Evolutionary conservation across 2,329 filamentous ascomycete species (phyloP), one percentile per base, ranked within the genome.

Genomic region (Penicillium sp.): DNA sequence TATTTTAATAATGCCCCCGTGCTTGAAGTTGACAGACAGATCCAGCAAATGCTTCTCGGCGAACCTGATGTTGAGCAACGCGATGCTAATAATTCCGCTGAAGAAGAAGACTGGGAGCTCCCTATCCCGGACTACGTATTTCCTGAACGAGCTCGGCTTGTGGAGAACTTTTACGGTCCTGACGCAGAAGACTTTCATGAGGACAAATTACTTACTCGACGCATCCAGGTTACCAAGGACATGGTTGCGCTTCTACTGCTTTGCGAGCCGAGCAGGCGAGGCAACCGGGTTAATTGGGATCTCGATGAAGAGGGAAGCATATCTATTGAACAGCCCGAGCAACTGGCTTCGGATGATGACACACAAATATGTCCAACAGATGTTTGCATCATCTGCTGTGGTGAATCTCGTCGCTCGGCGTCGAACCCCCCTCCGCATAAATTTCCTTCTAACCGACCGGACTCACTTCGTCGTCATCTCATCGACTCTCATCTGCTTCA

Each of bases 21-120:
- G 13, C 46, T 66, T 2, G 53, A 68, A 63, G 52, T 69, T 21
- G 46, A 68, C 47, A 47, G 55, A 58, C 49, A 69, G 58, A 66
- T 66, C 24, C 65, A 66, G 24, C 43, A 67, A 51, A 45, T 45
- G n/a, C 62, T 68, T 44, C 63, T 68, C 13, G 48, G 58, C 29
- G 16, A 63, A 22, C 47, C 52, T 59, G 39, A 67, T 42, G 10
- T 47, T 2, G 90, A 94, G 69, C 92, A 92, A 67, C 81, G 88
- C 48, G 87, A 92, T 50, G 85, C 83, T 29, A 81, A 92, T 50
- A 80, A 77, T 22, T 91, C 95, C 60, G 84, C 88, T 59, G 86
- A 92, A 64, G 77, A 80, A 14, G 24, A 27, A 3, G 93, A 90
- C 73, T 95, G 89, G 88, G 86, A 92, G 29, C 31, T 65, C 9